phyloP scores from a whole-genome alignment of 1,284 basidiomycete species.

The Marasmius tenuissimus region DNA sequence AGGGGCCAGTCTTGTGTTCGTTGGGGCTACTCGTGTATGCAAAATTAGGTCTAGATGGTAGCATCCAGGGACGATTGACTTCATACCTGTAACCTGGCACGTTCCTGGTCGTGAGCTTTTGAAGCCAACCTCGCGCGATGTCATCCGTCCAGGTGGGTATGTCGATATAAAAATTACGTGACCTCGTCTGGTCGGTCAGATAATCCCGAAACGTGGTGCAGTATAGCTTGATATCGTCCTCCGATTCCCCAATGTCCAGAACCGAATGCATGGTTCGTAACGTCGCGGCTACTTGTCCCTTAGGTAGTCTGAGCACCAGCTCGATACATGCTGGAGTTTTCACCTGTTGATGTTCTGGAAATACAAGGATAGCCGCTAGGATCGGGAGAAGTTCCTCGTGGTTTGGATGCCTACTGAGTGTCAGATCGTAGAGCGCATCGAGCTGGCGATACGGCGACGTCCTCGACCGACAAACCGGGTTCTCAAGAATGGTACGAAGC shows the following conservation, averaged over 20 bases:
- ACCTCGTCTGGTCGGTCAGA: not conserved
- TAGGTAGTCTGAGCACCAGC: not conserved
- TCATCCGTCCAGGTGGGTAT: too few species aligned
- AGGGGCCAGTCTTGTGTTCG: too few species aligned
- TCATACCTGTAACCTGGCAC: too few species aligned
- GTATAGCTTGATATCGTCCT: not conserved
- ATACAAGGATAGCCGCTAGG: not conserved
- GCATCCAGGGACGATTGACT: too few species aligned
- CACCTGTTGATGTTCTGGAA: not conserved
- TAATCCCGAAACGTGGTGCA: conserved; percentile 4
- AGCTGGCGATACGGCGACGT: conserved; percentile 3
- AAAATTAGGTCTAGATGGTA: too few species aligned
- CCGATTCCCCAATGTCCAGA: not conserved
- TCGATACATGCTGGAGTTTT: not conserved
- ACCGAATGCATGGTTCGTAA: conserved; percentile 7
- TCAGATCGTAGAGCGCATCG: conserved; percentile 9
- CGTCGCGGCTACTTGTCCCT: not conserved
- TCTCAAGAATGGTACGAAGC: conserved; percentile 2
- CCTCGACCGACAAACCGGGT: not conserved
- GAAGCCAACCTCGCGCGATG: too few species aligned
- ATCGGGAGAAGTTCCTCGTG: not conserved
- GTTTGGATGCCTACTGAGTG: not conserved
- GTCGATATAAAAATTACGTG: too few species aligned
- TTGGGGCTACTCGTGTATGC: too few species aligned
- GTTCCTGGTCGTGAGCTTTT: too few species aligned